Evolutionary conservation across 768 basidiomycete genomes (phyloP).

Genomic region (Boletus coccyginus): DNA sequence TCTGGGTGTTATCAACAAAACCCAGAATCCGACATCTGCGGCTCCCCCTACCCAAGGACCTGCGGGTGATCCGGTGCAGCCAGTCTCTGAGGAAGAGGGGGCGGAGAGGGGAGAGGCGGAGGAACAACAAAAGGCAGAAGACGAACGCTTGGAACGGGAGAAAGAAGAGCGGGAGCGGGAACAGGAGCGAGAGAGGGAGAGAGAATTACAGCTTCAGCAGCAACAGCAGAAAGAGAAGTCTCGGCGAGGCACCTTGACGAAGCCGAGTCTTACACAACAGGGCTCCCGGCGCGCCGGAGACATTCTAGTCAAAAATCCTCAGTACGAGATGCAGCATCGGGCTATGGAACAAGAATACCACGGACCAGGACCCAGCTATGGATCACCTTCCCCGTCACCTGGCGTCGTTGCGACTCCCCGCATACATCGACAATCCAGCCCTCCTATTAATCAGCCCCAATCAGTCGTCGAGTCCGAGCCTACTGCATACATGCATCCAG

Average conservation of each 20-base stretch:
- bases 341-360: slow-evolving; percentile 89
- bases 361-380: slow-evolving; percentile 32
- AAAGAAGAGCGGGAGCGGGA: slow-evolving; percentile 56
- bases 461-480: slow-evolving; percentile 31
- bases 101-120: slow-evolving; percentile 40
- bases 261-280: slow-evolving; percentile 47
- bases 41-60: slow-evolving; percentile 33
- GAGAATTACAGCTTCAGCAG: slow-evolving; percentile 33
- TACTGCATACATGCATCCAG: slow-evolving; percentile 20
- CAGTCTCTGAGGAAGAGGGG: slow-evolving; percentile 34
- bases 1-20: slow-evolving; percentile 94
- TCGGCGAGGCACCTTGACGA: slow-evolving; percentile 61
- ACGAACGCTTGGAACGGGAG: slow-evolving; percentile 46
- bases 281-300: slow-evolving; percentile 69
- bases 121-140: slow-evolving; percentile 42
- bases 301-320: slow-evolving; percentile 82
- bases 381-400: slow-evolving; percentile 24
- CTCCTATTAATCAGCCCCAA: slow-evolving; percentile 28
- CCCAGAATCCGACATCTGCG: slow-evolving; percentile 50
- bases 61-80: slow-evolving; percentile 23
- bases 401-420: slow-evolving; percentile 18
- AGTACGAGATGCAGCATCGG: slow-evolving; percentile 92
- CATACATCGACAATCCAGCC: slow-evolving; percentile 25
- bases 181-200: slow-evolving; percentile 33
- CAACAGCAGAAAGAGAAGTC: slow-evolving; percentile 40